phyloP scores from a whole-genome alignment of 225 moss, liverwort and hornwort species.

The Anthoceros angustus region DNA sequence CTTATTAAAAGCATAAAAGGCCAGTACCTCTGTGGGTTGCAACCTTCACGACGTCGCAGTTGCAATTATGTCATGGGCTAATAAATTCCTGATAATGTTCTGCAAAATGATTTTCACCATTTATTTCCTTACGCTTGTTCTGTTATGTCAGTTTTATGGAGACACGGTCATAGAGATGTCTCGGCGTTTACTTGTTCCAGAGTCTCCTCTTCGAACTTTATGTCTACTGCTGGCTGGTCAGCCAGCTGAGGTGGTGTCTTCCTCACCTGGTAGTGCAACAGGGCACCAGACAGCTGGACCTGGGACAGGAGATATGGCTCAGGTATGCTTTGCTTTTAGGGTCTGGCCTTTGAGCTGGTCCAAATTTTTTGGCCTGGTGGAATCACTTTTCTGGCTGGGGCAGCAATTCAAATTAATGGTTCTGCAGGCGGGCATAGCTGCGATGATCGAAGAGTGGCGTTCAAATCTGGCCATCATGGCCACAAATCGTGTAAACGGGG shows the following conservation, averaged over 20 bases:
- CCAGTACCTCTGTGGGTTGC: neutral
- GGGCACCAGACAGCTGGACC: conserved; percentile 24
- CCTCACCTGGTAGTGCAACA: conserved; percentile 16
- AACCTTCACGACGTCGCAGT: neutral
- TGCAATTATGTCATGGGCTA: neutral
- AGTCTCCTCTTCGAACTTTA: conserved; percentile 68
- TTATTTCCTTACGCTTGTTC: neutral
- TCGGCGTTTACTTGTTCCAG: conserved; percentile 51
- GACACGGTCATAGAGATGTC: conserved; percentile 75
- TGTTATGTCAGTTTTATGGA: conserved; percentile 39
- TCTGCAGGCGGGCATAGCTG: conserved; percentile 42
- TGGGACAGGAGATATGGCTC: conserved; percentile 22
- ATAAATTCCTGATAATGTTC: neutral
- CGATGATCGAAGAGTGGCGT: conserved; percentile 79
- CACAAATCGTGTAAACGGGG: conserved; percentile 57
- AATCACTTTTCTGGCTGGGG: neutral
- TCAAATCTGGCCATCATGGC: conserved; percentile 82
- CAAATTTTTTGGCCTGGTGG: neutral
- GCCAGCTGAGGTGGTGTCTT: conserved; percentile 69
- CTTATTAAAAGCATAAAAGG: too few relatives aligned
- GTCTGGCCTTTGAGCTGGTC: neutral
- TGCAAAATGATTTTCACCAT: neutral
- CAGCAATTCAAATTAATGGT: too few relatives aligned
- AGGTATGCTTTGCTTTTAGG: conserved; percentile 22
- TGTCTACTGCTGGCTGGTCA: conserved; percentile 87